Evolutionary conservation across 1,139 yeast genomes (phyloP).

Genomic region (Debaryomyces coudertii): DNA sequence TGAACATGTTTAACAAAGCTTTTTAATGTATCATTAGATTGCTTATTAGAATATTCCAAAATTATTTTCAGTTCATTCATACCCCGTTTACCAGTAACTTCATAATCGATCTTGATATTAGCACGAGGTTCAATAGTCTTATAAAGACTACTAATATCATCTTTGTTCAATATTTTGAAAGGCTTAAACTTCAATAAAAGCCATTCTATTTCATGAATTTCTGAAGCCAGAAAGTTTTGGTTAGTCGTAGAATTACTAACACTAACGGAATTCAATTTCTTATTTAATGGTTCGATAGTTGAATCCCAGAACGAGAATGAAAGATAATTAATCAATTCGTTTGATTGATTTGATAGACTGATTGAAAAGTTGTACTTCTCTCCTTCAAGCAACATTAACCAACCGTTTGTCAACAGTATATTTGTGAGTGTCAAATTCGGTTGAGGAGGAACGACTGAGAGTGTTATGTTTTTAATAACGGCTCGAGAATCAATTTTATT

Average conservation of each 20-base stretch:
- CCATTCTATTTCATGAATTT: slow-evolving; percentile 77
- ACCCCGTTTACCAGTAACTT: slow-evolving; percentile 72
- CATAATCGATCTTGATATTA: slow-evolving; percentile 52
- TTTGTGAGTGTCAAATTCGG: slow-evolving; percentile 62
- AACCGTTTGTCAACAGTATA: slow-evolving; percentile 61
- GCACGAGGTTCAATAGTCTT: slow-evolving; percentile 37
- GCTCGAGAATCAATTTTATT: slow-evolving; percentile 25
- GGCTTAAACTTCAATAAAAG: slow-evolving; percentile 62
- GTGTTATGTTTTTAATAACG: slow-evolving; percentile 20
- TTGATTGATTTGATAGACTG: slow-evolving; percentile 59
- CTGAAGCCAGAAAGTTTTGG: slow-evolving; percentile 56
- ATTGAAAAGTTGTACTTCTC: slow-evolving; percentile 59
- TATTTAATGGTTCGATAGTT: slow-evolving; percentile 64
- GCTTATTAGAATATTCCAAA: slow-evolving; percentile 65
- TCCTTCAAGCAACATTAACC: slow-evolving; percentile 83
- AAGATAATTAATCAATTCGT: slow-evolving; percentile 56
- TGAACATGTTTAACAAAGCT: slow-evolving; percentile 57
- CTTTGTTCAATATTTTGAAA: slow-evolving; percentile 47
- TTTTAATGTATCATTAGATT: slow-evolving; percentile 22
- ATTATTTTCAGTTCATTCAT: slow-evolving; percentile 67
- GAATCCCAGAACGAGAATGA: slow-evolving; percentile 74
- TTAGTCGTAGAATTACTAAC: slow-evolving; percentile 14
- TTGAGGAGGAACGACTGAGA: slow-evolving; percentile 63
- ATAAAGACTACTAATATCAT: slow-evolving; percentile 35
- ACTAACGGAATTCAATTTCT: slow-evolving; percentile 29